phyloP scores from a whole-genome alignment of 148 eudicot genomes.

The Euryodendron excelsum region DNA sequence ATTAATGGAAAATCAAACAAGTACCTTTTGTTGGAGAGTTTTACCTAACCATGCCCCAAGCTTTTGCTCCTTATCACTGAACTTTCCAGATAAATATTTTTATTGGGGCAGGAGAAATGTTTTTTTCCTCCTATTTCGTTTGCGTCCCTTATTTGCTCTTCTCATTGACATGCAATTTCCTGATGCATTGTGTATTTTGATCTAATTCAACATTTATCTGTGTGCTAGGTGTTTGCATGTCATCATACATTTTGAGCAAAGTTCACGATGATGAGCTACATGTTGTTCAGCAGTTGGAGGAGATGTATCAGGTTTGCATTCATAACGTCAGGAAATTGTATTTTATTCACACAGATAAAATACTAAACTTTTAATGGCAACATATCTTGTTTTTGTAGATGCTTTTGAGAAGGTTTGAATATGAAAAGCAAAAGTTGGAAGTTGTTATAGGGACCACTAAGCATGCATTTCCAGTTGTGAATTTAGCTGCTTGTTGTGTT shows the following conservation, averaged over 20 bases:
- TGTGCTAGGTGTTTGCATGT: conserved; percentile 66
- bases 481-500: conserved; percentile 51
- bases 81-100: no score
- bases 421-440: conserved; percentile 55
- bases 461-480: conserved; percentile 20
- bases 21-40: background rate
- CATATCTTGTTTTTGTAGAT: conserved; percentile 35
- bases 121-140: background rate
- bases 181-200: conserved; percentile 1
- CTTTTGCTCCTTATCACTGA: background rate
- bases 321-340: background rate
- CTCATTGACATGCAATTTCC: background rate
- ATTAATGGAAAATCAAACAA: background rate
- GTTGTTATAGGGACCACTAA: conserved; percentile 25
- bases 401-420: conserved; percentile 50
- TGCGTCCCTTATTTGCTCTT: background rate
- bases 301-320: conserved; percentile 70
- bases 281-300: conserved; percentile 52
- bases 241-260: conserved; percentile 50
- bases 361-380: background rate
- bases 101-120: background rate
- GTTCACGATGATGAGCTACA: conserved; percentile 28
- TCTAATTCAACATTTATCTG: conserved; percentile 1
- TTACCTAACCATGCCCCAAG: background rate
- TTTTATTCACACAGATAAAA: background rate